Percentiles rank a stretch among this genome's conserved stretches.
These are phyloP conservation scores for Breviolum minutum DNA, from an alignment of 73 alveolate species.

Conservation along the genomic window DNA sequence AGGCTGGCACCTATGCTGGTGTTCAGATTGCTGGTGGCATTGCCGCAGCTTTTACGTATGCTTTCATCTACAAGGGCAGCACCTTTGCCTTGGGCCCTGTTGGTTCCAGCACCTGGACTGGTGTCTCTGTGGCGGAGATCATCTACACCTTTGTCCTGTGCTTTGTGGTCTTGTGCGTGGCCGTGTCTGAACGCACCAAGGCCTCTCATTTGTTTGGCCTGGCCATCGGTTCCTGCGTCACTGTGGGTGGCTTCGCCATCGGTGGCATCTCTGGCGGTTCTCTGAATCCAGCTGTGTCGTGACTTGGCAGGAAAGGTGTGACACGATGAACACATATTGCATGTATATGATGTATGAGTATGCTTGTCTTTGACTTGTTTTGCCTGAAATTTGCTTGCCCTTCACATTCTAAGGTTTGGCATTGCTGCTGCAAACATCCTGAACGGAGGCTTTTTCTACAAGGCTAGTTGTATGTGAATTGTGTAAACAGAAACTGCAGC, in stretches of 20 bases:
- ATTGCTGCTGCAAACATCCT: slow-evolving; percentile 61
- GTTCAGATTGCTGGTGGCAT: slow-evolving; percentile 74
- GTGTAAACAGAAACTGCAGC: not conserved
- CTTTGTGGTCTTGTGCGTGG: slow-evolving; percentile 69
- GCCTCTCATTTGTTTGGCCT: slow-evolving; percentile 90
- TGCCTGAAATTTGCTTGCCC: not conserved
- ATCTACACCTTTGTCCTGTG: slow-evolving; percentile 41
- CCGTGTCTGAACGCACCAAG: slow-evolving; percentile 73
- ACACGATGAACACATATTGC: no score
- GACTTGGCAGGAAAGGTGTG: not conserved
- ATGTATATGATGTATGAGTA: no score
- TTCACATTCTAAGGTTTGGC: slow-evolving; percentile 8
- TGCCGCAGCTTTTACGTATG: slow-evolving; percentile 58
- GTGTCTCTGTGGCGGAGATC: slow-evolving; percentile 66
- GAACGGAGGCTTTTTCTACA: slow-evolving; percentile 77
- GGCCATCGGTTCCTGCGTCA: slow-evolving; percentile 74
- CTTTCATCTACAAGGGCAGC: slow-evolving; percentile 61
- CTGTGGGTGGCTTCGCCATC: slow-evolving; percentile 56
- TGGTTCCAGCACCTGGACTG: slow-evolving; percentile 73
- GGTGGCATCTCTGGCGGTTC: slow-evolving; percentile 92
- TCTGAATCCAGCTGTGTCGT: slow-evolving; percentile 43
- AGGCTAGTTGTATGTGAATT: not conserved
- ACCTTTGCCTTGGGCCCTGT: slow-evolving; percentile 74
- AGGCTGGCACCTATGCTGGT: slow-evolving; percentile 51
- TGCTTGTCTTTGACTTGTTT: not conserved